Base-by-base conservation (phyloP, 805 yeast genomes). In the Metschnikowia picachoensis region DNA sequence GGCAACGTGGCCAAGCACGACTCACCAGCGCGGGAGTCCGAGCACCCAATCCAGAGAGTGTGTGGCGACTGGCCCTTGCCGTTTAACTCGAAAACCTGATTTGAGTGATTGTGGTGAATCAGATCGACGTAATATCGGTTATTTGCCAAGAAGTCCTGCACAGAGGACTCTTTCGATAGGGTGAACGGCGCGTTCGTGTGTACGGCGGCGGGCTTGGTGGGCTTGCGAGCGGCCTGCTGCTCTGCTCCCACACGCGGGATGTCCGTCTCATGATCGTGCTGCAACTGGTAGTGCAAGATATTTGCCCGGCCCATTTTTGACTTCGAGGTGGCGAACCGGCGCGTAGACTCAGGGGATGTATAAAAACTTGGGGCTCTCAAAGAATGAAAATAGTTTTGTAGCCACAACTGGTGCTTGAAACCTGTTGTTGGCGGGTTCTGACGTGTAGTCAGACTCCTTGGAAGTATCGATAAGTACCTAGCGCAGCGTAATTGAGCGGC, bases 121-220 rank as follows among this genome's bases (percentile, higher is more conserved):
- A 47, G 43, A 43, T 55, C 56, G n/a, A 55, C 57, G 31, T 44
- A 55, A 46, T 51, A 55, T 35, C 35, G 38, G 50, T 55, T 55
- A 52, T 55, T 55, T 40, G 51, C 57, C 46, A 55, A 48, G 43
- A 47, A 55, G 35, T 55, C 59, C 32, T 39, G 50, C 30, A 55
- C 30, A 14, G 57, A 44, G 29, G 53, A 49, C 33, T 55, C 68
- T 58, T 73, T 76, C 28, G 68, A 66, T 39, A 82, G 66, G 1
- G 73, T 67, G 60, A 79, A 79, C 4, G 77, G 77, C 46, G 65
- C 65, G 56, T 69, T 64, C 34, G 30, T 32, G 47, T 55, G 57
- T 31, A 47, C 49, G 14, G 50, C 43, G 35, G 15, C 49, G 14
- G 57, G 56, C 42, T 53, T 53, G 25, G 40, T 32, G 12, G 54